Evolutionary conservation across 805 yeast genomes (phyloP), one percentile per base, ranked within the genome.

Genomic region (Yarrowia sp.): DNA sequence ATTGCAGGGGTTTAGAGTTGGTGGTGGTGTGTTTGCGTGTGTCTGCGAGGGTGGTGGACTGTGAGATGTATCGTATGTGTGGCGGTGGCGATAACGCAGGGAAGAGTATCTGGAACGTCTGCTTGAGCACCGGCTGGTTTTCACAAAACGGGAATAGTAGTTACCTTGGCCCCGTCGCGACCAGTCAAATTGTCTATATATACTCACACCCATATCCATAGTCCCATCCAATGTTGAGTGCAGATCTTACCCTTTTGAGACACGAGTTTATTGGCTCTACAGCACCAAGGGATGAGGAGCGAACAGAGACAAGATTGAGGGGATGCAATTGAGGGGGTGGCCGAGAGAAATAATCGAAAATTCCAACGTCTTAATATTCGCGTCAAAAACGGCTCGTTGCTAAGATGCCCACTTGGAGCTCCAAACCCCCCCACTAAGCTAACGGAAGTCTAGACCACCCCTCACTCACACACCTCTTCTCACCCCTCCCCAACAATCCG

Each of bases 401-500:
- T 48, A 19, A 22, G 14, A 14, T 8, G 15, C 16, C 35, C 36
- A 26, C 15, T 11, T 46, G 9, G 19, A 11, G 35, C n/a, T 14
- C 5, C 4, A 26, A 2, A 22, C 14, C 19, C 40, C 40, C 53
- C 38, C 53, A 14, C 15, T 43, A 16, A 15, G 10, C 58, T 52
- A 52, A 15, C 38, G n/a, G 15, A 36, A 9, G 15, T 52, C 58
- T 36, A 36, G 58, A 50, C 56, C 56, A 9, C 58, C 58, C 58
- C 58, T 38, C 58, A 38, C 58, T 15, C 26, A 10, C 14, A 35
- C 12, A 15, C 41, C 40, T 11, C 38, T 15, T 15, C 15, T 12
- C 40, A 38, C 61, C 46, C 38, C 63, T 56, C 63, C 63, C 63
- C 63, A 56, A 56, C 63, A 56, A 56, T 56, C 63, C 63, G 63